Percentiles rank a stretch among this genome's conserved stretches.
These are phyloP conservation scores for Acidomyces sp. DNA, from an alignment of 495 filamentous ascomycete genomes.

Conservation along the genomic window DNA sequence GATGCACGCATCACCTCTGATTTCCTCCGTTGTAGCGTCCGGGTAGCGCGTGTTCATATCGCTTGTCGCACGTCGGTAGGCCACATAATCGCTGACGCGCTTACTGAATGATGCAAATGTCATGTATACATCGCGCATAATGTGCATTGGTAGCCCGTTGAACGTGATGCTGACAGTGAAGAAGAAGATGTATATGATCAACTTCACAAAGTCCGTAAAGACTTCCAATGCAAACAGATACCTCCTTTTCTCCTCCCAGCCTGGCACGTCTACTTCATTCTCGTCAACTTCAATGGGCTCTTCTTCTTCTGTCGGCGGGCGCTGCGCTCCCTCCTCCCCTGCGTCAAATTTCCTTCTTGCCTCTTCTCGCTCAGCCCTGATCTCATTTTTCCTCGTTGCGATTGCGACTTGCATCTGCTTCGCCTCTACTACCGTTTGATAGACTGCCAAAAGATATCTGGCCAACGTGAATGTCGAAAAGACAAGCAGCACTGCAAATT, in stretches of 20 bases:
- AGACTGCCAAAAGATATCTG: constrained; percentile 67
- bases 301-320: constrained; percentile 24
- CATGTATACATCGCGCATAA: constrained; percentile 86
- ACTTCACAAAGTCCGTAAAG: constrained; percentile 78
- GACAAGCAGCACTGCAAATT: constrained; percentile 77
- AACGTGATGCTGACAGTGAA: constrained; percentile 87
- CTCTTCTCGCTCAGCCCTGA: constrained; percentile 46
- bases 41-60: constrained; percentile 89
- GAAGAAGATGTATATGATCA: constrained; percentile 77
- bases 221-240: constrained; percentile 88
- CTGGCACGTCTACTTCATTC: constrained; percentile 82
- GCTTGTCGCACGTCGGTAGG: constrained; percentile 74
- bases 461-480: constrained; percentile 64
- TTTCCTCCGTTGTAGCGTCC: constrained; percentile 80
- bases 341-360: constrained; percentile 43
- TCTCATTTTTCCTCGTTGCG: constrained; percentile 45
- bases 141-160: constrained; percentile 91
- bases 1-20: constrained; percentile 88
- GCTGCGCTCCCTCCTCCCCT: constrained; percentile 31
- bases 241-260: constrained; percentile 92
- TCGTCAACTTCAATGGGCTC: constrained; percentile 53
- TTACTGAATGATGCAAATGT: constrained; percentile 84
- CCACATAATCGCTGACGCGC: constrained; percentile 70
- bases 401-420: constrained; percentile 53
- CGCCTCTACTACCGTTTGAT: constrained; percentile 60